These are phyloP conservation scores for Gossypium turneri DNA, from an alignment of 345 rosid species.

Conservation along the genomic window DNA sequence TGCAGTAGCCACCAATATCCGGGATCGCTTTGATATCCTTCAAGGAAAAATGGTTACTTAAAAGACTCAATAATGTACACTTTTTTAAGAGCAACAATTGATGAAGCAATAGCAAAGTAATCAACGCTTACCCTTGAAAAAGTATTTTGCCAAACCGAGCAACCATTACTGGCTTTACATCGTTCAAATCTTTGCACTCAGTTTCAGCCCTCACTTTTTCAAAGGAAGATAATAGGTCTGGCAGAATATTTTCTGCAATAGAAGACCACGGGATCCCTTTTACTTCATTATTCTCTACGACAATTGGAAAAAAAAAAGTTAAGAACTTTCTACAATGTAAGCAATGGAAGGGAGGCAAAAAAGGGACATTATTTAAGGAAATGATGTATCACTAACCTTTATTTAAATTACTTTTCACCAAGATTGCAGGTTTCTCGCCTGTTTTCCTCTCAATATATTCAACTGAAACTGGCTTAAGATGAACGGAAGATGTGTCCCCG, in stretches of 20 bases:
- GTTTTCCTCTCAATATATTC: constrained; percentile 23
- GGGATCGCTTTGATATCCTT: neutral
- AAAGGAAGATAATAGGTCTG: constrained; percentile 40
- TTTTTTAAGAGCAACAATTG: neutral
- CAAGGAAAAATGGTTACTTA: neutral
- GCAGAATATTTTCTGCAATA: constrained; percentile 44
- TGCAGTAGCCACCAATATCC: neutral
- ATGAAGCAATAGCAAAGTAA: constrained; percentile 9
- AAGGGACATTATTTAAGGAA: neutral
- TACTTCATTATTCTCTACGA: constrained; percentile 19
- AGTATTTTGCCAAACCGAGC: constrained; percentile 55
- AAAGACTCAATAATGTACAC: neutral
- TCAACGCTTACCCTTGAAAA: constrained; percentile 40
- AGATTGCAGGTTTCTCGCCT: constrained; percentile 32
- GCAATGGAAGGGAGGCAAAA: neutral
- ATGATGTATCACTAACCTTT: constrained; percentile 26
- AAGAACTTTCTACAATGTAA: constrained; percentile 5
- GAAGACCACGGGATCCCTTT: constrained; percentile 33
- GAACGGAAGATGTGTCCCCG: constrained; percentile 28
- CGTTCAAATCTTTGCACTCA: constrained; percentile 17
- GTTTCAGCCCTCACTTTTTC: constrained; percentile 28
- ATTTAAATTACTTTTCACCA: constrained; percentile 27
- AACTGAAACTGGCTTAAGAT: constrained; percentile 33
- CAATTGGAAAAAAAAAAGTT: neutral
- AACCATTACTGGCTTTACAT: constrained; percentile 37